Percentiles rank a stretch among this genome's conserved stretches.
Evolutionary conservation across 352 stramenopile species (phyloP).

Genomic region (Phytophthora nicotianae): DNA sequence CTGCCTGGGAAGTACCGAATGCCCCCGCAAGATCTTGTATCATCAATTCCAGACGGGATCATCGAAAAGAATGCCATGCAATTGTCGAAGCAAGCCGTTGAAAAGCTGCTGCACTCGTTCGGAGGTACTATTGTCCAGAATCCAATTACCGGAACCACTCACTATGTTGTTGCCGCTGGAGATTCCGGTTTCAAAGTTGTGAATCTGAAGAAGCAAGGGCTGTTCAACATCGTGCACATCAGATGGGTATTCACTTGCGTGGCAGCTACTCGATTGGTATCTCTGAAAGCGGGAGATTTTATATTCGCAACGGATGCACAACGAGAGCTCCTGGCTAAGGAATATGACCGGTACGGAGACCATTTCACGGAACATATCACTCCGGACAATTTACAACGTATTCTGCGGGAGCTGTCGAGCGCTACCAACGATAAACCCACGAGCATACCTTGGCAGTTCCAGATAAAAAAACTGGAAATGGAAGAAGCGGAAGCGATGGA

Average conservation of each 20-base stretch:
- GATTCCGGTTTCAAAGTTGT: slow-evolving; percentile 75
- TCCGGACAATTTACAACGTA: slow-evolving; percentile 49
- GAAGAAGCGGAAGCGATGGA: slow-evolving; percentile 80
- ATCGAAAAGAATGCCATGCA: slow-evolving; percentile 33
- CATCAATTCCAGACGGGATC: slow-evolving; percentile 41
- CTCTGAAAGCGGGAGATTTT: slow-evolving; percentile 64
- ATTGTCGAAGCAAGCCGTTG: slow-evolving; percentile 74
- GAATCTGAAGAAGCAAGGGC: slow-evolving; percentile 82
- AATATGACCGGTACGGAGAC: slow-evolving; percentile 78
- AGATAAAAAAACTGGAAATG: slow-evolving; percentile 42
- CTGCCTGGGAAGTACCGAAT: slow-evolving; percentile 74
- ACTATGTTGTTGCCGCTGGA: slow-evolving; percentile 67
- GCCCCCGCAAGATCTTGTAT: slow-evolving; percentile 16
- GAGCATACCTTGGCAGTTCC: slow-evolving; percentile 52
- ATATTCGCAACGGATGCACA: slow-evolving; percentile 74
- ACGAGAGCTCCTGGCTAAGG: slow-evolving; percentile 54
- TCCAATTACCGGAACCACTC: slow-evolving; percentile 63
- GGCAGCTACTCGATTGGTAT: slow-evolving; percentile 32
- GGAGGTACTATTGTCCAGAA: slow-evolving; percentile 80
- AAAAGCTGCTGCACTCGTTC: slow-evolving; percentile 75
- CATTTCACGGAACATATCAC: slow-evolving; percentile 69
- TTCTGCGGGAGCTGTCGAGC: slow-evolving; percentile 51
- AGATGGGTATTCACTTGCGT: slow-evolving; percentile 68
- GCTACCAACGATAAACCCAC: not conserved
- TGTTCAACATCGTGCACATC: slow-evolving; percentile 76